Evolutionary conservation across 2,329 filamentous ascomycete species (phyloP).

Genomic region (Colletotrichum salicis): DNA sequence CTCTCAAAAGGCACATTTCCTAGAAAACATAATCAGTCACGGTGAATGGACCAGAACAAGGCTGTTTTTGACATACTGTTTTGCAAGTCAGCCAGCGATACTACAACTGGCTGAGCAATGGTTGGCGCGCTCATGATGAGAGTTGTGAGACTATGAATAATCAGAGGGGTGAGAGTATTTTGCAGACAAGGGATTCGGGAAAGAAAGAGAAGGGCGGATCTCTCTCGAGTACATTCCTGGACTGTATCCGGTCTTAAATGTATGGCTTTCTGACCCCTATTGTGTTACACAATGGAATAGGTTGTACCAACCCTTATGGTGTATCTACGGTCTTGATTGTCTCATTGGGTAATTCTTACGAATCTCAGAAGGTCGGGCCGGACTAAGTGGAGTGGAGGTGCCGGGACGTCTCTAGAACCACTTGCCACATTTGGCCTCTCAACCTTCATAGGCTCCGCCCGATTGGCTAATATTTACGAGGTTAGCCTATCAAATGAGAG

Average conservation of each 20-base stretch:
- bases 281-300: not conserved
- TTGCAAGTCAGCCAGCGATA: conserved; percentile 69
- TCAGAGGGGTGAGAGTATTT: not conserved
- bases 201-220: not conserved
- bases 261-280: not conserved
- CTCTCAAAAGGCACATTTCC: conserved; percentile 74
- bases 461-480: conserved; percentile 13
- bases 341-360: conserved; percentile 8
- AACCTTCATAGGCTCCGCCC: not conserved
- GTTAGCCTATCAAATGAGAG: not conserved
- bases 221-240: not conserved
- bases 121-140: conserved; percentile 36
- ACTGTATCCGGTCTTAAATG: not conserved
- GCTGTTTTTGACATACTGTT: conserved; percentile 54
- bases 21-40: conserved; percentile 43
- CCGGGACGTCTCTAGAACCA: not conserved
- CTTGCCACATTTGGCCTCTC: not conserved
- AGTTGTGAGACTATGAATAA: not conserved
- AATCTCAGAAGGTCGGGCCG: not conserved
- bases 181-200: not conserved
- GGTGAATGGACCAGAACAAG: rapidly evolving
- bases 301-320: not conserved
- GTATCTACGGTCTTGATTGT: not conserved
- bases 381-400: conserved; percentile 1
- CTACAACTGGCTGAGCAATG: conserved; percentile 66